These are phyloP conservation scores for Aspergillus clavatus DNA, from an alignment of 2,329 filamentous ascomycete genomes.

Conservation along the genomic window DNA sequence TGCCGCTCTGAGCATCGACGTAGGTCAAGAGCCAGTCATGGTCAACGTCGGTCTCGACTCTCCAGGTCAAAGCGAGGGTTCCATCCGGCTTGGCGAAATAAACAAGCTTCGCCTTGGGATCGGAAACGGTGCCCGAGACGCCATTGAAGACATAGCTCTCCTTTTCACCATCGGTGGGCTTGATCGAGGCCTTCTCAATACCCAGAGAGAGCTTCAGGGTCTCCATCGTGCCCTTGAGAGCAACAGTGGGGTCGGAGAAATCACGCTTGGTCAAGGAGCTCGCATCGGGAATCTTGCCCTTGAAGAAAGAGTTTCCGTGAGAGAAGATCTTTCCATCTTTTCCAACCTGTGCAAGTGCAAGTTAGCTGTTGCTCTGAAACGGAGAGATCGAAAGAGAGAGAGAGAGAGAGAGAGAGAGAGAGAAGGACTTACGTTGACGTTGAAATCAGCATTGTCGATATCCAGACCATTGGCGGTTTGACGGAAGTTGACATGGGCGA, in stretches of 20 bases:
- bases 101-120: constrained; percentile 10
- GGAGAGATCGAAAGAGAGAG: too few species aligned
- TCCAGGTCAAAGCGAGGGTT: constrained; percentile 9
- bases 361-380: too few species aligned
- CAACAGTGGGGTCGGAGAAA: constrained; percentile 5
- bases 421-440: constrained; percentile 11
- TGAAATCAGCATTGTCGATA: constrained; percentile 15
- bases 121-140: constrained; percentile 8
- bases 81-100: constrained; percentile 9
- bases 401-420: too few species aligned
- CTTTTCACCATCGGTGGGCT: background rate
- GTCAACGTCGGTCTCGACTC: constrained; percentile 11
- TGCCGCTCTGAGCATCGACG: constrained; percentile 7
- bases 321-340: constrained; percentile 14
- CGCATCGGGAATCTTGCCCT: constrained; percentile 4
- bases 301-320: constrained; percentile 14
- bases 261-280: constrained; percentile 1
- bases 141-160: constrained; percentile 9
- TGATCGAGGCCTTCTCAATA: background rate
- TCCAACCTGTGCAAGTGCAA: constrained; percentile 5
- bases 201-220: constrained; percentile 6
- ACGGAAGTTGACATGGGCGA: constrained; percentile 14
- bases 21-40: constrained; percentile 14
- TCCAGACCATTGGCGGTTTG: constrained; percentile 12
- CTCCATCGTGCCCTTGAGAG: constrained; percentile 2